Evolutionary conservation across 1,284 basidiomycete genomes (phyloP).

Genomic region (Takashimella koratensis): DNA sequence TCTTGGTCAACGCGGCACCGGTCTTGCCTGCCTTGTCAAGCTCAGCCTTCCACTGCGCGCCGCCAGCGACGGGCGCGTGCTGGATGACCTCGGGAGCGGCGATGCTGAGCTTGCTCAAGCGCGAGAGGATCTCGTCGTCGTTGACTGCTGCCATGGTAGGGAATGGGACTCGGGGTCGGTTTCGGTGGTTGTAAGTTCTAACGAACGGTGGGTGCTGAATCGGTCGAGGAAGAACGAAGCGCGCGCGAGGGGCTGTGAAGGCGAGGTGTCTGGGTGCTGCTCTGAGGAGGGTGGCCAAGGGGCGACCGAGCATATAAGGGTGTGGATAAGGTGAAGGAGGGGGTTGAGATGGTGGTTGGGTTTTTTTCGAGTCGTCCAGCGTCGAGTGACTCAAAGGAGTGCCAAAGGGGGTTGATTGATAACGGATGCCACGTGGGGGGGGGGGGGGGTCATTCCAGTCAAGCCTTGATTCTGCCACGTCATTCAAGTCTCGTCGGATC

Average conservation of each 20-base stretch:
- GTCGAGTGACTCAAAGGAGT: too few relatives aligned
- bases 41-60: constrained; percentile 45
- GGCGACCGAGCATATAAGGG: constrained; percentile 15
- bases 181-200: not conserved
- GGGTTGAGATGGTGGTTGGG: too few relatives aligned
- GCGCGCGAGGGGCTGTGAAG: not conserved
- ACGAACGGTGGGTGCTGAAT: not conserved
- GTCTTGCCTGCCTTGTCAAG: constrained; percentile 37
- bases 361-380: too few relatives aligned
- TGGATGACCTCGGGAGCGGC: constrained; percentile 34
- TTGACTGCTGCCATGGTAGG: constrained; percentile 65
- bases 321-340: too few relatives aligned
- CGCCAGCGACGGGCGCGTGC: constrained; percentile 42
- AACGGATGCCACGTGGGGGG: too few relatives aligned
- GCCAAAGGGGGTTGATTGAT: too few relatives aligned
- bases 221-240: not conserved
- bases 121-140: constrained; percentile 61
- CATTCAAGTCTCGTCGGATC: too few relatives aligned
- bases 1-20: constrained; percentile 40
- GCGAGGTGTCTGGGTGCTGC: constrained; percentile 6
- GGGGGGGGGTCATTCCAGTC: too few relatives aligned
- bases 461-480: too few relatives aligned
- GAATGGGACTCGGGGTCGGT: constrained; percentile 11
- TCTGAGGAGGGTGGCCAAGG: constrained; percentile 14
- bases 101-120: constrained; percentile 42